These are phyloP conservation scores for Neurospora sp. DNA, from an alignment of 495 filamentous ascomycete genomes.

Conservation along the genomic window DNA sequence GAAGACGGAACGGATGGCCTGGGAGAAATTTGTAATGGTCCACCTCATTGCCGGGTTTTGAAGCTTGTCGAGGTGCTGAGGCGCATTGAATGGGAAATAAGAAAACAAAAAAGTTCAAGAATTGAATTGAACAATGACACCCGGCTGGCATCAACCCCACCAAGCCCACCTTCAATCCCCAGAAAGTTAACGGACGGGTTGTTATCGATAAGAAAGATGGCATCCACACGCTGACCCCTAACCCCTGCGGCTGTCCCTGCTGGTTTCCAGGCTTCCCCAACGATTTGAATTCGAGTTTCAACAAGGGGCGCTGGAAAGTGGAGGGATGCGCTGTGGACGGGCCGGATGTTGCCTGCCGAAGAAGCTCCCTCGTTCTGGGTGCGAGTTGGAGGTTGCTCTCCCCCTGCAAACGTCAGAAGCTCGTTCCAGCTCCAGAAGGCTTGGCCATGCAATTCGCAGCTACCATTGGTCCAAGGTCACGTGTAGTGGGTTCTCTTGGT, in stretches of 20 bases:
- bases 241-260: neutral
- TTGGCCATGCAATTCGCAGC: neutral
- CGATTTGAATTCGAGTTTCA: neutral
- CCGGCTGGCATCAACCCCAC: neutral
- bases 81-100: neutral
- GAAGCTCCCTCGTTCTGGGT: neutral
- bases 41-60: neutral
- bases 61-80: neutral
- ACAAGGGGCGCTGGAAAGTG: neutral
- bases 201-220: neutral
- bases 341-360: neutral
- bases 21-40: neutral
- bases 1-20: conserved; percentile 1
- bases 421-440: neutral
- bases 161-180: neutral
- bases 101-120: neutral
- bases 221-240: neutral
- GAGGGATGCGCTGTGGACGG: neutral
- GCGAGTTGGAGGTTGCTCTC: neutral
- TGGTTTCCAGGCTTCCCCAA: neutral
- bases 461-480: conserved; percentile 17
- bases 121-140: neutral
- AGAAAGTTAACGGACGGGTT: neutral
- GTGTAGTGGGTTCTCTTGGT: conserved; percentile 26
- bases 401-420: neutral